Conservation (phyloP, 2,329 filamentous ascomycete species). For the Fusarium cyanostomum region DNA sequence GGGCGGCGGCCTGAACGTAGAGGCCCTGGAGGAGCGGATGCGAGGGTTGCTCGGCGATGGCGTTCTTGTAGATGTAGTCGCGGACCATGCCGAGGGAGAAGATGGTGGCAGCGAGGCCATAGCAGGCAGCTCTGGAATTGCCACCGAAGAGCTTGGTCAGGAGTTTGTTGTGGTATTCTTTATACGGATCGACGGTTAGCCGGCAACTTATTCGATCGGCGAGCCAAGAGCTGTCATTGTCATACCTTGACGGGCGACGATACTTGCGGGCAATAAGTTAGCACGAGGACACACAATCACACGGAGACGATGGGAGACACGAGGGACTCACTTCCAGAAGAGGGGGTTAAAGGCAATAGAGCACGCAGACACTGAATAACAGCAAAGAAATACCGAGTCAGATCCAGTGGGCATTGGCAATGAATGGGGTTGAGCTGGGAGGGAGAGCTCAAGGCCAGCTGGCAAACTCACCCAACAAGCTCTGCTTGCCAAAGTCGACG, state of each 20-base stretch:
- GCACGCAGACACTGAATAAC: constrained; percentile 75
- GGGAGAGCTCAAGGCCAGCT: constrained; percentile 6
- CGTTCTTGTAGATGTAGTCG: constrained; percentile 86
- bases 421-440: constrained; percentile 24
- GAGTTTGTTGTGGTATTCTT: constrained; percentile 91
- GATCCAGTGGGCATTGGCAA: constrained; percentile 12
- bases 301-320: constrained; percentile 3
- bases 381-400: constrained; percentile 22
- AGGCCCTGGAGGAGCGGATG: constrained; percentile 75
- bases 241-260: constrained; percentile 82
- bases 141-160: constrained; percentile 88
- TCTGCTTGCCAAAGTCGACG: constrained; percentile 73
- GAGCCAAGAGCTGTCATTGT: constrained; percentile 12
- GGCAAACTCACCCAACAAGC: constrained; percentile 68
- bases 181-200: constrained; percentile 29
- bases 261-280: constrained; percentile 63
- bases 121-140: constrained; percentile 82
- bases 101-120: constrained; percentile 86
- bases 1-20: constrained; percentile 69
- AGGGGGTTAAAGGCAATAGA: constrained; percentile 95
- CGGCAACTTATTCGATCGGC: background rate
- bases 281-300: constrained; percentile 26
- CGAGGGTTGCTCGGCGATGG: constrained; percentile 78
- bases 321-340: constrained; percentile 92
- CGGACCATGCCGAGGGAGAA: constrained; percentile 91